A percentile compares a stretch with the other conserved stretches of the same genome.
phyloP scores from a whole-genome alignment of 1,284 basidiomycete genomes.

The Irpex sp. region DNA sequence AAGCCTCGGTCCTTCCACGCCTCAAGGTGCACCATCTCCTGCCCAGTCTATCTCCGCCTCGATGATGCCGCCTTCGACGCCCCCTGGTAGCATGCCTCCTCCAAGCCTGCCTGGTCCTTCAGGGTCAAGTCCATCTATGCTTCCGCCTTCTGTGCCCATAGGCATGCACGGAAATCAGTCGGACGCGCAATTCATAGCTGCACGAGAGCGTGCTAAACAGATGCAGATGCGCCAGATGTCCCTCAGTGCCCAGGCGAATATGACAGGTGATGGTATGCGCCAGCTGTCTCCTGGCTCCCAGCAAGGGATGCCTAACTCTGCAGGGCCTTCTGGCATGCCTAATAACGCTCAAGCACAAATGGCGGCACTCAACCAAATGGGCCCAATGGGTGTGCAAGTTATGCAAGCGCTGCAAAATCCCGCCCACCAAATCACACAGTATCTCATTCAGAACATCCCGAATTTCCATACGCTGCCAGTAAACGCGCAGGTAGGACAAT shows the following conservation, averaged over 20 bases:
- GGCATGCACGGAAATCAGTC: constrained; percentile 16
- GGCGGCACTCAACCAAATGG: constrained; percentile 23
- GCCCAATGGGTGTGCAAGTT: constrained; percentile 38
- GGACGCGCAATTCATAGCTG: constrained; percentile 30
- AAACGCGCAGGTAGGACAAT: constrained; percentile 54
- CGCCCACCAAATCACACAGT: constrained; percentile 53
- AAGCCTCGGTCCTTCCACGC: constrained; percentile 21
- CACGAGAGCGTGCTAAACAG: constrained; percentile 38
- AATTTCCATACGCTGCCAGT: constrained; percentile 49
- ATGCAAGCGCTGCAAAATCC: constrained; percentile 51
- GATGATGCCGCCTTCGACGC: constrained; percentile 10
- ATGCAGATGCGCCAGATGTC: constrained; percentile 39
- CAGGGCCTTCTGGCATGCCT: constrained; percentile 19
- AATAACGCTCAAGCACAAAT: constrained; percentile 18
- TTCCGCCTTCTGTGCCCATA: constrained; percentile 24
- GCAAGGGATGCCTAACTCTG: constrained; percentile 18
- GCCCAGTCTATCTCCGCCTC: neutral
- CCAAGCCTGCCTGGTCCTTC: constrained; percentile 5
- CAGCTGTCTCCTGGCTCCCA: constrained; percentile 41
- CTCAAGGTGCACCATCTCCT: constrained; percentile 16
- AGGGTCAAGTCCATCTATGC: constrained; percentile 19
- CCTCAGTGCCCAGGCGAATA: constrained; percentile 22
- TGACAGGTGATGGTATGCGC: constrained; percentile 27
- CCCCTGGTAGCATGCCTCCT: constrained; percentile 4
- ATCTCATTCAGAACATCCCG: constrained; percentile 48